Conservation (phyloP, 441 rosid species). For the Metrosideros polymorpha region DNA sequence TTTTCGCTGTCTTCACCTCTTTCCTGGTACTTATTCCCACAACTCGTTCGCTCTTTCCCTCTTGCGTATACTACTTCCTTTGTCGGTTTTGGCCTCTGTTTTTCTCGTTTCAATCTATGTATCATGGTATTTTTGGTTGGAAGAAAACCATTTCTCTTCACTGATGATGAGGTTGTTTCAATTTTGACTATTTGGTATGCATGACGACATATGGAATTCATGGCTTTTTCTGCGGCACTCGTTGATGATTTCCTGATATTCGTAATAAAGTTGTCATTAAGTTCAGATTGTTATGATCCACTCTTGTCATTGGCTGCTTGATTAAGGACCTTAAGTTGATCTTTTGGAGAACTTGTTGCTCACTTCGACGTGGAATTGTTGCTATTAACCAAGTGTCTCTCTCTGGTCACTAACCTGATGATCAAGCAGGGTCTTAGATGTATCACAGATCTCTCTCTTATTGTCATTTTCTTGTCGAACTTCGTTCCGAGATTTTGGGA, state of each 20-base stretch:
- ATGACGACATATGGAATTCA: background rate
- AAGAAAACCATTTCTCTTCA: background rate
- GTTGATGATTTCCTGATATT: background rate
- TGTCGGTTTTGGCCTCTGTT: background rate
- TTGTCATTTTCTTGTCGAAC: too few relatives aligned
- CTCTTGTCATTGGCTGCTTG: background rate
- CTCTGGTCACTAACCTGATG: too few relatives aligned
- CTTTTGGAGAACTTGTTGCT: background rate
- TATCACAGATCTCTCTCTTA: too few relatives aligned
- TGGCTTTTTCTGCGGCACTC: too few relatives aligned
- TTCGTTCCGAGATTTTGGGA: too few relatives aligned
- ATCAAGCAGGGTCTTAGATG: too few relatives aligned
- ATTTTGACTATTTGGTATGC: background rate
- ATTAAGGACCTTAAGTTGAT: background rate
- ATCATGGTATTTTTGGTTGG: background rate
- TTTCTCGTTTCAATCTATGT: background rate
- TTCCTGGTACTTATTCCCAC: constrained; percentile 38
- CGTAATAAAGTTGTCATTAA: background rate
- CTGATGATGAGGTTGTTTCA: background rate
- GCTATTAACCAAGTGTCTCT: background rate
- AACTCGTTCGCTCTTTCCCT: background rate
- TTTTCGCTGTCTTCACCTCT: constrained; percentile 86
- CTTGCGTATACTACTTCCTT: background rate
- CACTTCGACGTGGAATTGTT: background rate
- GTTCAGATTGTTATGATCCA: background rate